These are phyloP conservation scores for Sporormia fimetaria DNA, from an alignment of 495 filamentous ascomycete species.

Conservation along the genomic window DNA sequence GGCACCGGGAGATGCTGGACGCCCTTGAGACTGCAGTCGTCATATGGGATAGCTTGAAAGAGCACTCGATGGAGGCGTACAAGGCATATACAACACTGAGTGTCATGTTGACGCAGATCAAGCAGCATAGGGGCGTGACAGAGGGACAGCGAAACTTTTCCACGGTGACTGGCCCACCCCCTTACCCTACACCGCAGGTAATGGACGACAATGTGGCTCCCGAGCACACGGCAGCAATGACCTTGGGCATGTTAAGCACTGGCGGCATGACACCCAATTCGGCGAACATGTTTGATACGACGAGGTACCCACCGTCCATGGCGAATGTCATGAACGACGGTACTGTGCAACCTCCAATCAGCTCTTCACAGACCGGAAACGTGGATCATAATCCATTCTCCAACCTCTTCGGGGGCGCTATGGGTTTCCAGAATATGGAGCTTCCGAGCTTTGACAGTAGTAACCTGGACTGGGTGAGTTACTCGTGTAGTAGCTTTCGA, in stretches of 20 bases:
- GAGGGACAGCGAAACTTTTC: constrained; percentile 21
- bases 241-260: constrained; percentile 63
- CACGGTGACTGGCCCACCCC: not conserved
- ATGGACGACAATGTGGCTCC: constrained; percentile 36
- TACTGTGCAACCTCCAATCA: constrained; percentile 11
- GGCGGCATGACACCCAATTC: constrained; percentile 56
- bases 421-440: constrained; percentile 42
- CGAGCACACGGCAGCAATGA: constrained; percentile 66
- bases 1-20: constrained; percentile 61
- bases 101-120: constrained; percentile 69
- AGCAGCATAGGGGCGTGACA: constrained; percentile 31
- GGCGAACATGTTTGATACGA: constrained; percentile 30
- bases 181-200: constrained; percentile 27
- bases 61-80: constrained; percentile 76
- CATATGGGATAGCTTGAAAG: constrained; percentile 66
- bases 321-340: constrained; percentile 40
- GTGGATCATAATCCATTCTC: constrained; percentile 33
- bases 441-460: constrained; percentile 38
- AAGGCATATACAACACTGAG: constrained; percentile 68
- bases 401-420: constrained; percentile 41
- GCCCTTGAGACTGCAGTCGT: constrained; percentile 57
- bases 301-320: constrained; percentile 32
- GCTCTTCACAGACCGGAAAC: constrained; percentile 16
- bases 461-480: constrained; percentile 73
- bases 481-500: constrained; percentile 1